Conservation (phyloP, 148 eudicot genomes). For the Dysphania ambrosioides region DNA sequence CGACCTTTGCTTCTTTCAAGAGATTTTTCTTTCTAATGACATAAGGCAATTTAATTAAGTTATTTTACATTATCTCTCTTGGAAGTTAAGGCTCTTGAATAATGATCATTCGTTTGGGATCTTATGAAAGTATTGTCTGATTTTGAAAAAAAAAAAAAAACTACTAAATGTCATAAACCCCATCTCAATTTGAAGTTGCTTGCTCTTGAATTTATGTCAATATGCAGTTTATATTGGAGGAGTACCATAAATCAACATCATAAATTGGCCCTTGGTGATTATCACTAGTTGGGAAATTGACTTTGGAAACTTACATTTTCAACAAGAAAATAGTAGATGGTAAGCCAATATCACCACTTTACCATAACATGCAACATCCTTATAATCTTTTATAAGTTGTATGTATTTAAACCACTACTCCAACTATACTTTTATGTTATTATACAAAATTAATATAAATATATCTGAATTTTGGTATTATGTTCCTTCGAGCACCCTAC, state of each 20-base stretch:
- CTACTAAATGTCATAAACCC: background rate
- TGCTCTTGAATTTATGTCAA: slow-evolving; percentile 1
- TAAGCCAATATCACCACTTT: background rate
- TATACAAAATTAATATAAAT: too few species aligned
- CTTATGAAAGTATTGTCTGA: background rate
- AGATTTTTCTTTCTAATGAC: background rate
- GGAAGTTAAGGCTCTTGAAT: background rate
- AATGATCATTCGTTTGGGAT: background rate
- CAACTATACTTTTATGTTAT: too few species aligned
- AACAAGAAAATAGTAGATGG: background rate
- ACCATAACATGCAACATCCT: background rate
- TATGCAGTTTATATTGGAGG: too few species aligned
- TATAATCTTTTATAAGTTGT: background rate
- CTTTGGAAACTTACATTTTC: background rate
- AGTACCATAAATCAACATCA: background rate
- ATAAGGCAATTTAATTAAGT: background rate
- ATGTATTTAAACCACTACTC: too few species aligned
- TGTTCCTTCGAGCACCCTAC: too few species aligned
- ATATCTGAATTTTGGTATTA: too few species aligned
- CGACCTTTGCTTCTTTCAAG: background rate
- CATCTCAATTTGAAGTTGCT: background rate
- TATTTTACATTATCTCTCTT: background rate
- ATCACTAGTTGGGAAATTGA: background rate
- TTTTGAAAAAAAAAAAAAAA: background rate
- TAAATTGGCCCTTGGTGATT: background rate